Percentiles rank a stretch among this genome's conserved stretches.
These are phyloP conservation scores for Oxytropis ochrocephala DNA, from an alignment of 306 rosid species.

Conservation along the genomic window DNA sequence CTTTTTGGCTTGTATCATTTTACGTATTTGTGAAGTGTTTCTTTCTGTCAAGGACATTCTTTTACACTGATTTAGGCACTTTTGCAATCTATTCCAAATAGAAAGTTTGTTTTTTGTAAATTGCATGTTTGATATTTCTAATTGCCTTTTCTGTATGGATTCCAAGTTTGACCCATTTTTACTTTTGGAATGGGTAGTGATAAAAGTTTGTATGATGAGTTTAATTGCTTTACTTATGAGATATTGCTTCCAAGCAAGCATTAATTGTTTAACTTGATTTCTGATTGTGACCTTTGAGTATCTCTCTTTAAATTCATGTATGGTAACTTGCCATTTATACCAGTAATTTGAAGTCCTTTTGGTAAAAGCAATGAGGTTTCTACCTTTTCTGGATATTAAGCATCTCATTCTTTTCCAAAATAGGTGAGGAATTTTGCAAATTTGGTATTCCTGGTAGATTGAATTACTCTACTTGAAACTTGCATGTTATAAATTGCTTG, in stretches of 20 bases:
- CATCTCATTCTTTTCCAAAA: not conserved
- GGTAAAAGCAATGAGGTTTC: not conserved
- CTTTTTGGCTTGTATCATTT: not conserved
- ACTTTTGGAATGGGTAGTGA: not conserved
- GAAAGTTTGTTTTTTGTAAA: not conserved
- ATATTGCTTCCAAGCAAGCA: not conserved
- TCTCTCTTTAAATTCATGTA: not conserved
- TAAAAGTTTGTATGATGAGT: not conserved
- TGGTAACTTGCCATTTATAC: not conserved
- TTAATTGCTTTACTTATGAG: not conserved
- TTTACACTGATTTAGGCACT: not conserved
- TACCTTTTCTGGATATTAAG: not conserved
- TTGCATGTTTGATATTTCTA: not conserved
- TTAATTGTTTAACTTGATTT: not conserved
- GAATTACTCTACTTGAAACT: not conserved
- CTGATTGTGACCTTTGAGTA: not conserved
- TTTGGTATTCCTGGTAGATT: not conserved
- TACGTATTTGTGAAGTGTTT: not conserved
- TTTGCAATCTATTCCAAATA: not conserved
- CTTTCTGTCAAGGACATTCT: conserved; percentile 1
- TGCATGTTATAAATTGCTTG: not conserved
- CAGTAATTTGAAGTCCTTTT: not conserved
- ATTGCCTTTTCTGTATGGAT: not conserved
- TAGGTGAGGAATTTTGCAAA: not conserved
- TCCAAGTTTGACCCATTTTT: conserved; percentile 4